These are phyloP conservation scores for Citrus inodora DNA, from an alignment of 345 rosid genomes.

Conservation along the genomic window DNA sequence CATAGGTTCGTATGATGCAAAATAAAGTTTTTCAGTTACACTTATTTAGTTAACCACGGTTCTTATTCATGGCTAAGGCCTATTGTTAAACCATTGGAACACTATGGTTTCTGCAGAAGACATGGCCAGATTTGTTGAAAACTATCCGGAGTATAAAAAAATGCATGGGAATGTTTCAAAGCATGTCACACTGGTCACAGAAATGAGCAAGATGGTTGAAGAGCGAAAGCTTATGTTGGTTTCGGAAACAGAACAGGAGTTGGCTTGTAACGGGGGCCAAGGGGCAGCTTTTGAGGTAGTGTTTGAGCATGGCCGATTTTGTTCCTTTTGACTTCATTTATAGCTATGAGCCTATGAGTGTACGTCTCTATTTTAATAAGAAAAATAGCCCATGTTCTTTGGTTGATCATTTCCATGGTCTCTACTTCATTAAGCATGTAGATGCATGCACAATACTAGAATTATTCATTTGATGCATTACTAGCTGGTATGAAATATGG, in stretches of 20 bases:
- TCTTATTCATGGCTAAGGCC: background rate
- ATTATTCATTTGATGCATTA: background rate
- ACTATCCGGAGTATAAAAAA: slow-evolving; percentile 90
- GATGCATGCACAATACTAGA: background rate
- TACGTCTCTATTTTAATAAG: background rate
- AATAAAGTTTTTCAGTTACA: background rate
- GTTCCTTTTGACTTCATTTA: background rate
- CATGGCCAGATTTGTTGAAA: slow-evolving; percentile 98
- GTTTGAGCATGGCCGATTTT: background rate
- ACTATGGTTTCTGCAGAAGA: slow-evolving; percentile 65
- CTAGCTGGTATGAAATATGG: background rate
- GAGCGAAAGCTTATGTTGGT: slow-evolving; percentile 90
- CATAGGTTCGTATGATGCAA: slow-evolving; percentile 55
- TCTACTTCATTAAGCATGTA: background rate
- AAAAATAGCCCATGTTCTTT: no score
- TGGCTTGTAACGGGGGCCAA: slow-evolving; percentile 98
- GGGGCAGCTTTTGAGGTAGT: slow-evolving; percentile 97
- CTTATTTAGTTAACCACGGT: background rate
- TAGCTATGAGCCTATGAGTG: background rate
- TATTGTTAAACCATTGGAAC: slow-evolving; percentile 15
- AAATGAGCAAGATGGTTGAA: slow-evolving; percentile 94
- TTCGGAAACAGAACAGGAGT: slow-evolving; percentile 93
- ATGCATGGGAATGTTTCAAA: slow-evolving; percentile 99
- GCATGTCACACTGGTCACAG: slow-evolving; percentile 94
- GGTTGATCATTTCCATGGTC: background rate